These are phyloP conservation scores for Neoscytalidium dimidiatum DNA, from an alignment of 2,329 filamentous ascomycete genomes.

Conservation along the genomic window DNA sequence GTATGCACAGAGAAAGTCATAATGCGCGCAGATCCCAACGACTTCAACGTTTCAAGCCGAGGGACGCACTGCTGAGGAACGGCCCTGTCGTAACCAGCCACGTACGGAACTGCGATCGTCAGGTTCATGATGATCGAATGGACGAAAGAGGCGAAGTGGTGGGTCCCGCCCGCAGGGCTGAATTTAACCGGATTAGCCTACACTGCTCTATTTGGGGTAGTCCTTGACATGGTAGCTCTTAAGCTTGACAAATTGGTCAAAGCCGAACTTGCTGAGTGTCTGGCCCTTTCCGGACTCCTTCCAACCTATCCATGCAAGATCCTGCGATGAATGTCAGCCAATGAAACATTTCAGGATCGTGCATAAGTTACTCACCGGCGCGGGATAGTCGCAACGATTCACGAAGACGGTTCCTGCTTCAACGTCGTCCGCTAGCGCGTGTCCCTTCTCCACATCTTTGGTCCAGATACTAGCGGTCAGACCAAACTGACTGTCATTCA, in stretches of 20 bases:
- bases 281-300: conserved; percentile 94
- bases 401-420: conserved; percentile 96
- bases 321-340: conserved; percentile 52
- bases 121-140: not conserved
- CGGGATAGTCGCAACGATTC: conserved; percentile 90
- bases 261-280: conserved; percentile 86
- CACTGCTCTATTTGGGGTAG: conserved; percentile 54
- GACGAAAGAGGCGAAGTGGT: not conserved
- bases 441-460: conserved; percentile 75
- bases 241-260: conserved; percentile 93
- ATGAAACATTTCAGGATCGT: conserved; percentile 28
- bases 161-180: conserved; percentile 7
- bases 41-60: too few relatives aligned
- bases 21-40: too few relatives aligned
- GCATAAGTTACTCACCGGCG: conserved; percentile 67
- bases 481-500: conserved; percentile 95
- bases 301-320: conserved; percentile 96
- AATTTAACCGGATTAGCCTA: conserved; percentile 12
- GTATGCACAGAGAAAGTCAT: not conserved
- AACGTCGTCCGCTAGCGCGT: conserved; percentile 75
- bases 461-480: conserved; percentile 98
- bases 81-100: too few relatives aligned
- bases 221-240: conserved; percentile 96
- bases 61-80: too few relatives aligned
- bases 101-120: conserved; percentile 3